A percentile compares a stretch with the other conserved stretches of the same genome.
Conservation (phyloP, 2,329 filamentous ascomycete species). For the Aspergillus tubingensis region DNA sequence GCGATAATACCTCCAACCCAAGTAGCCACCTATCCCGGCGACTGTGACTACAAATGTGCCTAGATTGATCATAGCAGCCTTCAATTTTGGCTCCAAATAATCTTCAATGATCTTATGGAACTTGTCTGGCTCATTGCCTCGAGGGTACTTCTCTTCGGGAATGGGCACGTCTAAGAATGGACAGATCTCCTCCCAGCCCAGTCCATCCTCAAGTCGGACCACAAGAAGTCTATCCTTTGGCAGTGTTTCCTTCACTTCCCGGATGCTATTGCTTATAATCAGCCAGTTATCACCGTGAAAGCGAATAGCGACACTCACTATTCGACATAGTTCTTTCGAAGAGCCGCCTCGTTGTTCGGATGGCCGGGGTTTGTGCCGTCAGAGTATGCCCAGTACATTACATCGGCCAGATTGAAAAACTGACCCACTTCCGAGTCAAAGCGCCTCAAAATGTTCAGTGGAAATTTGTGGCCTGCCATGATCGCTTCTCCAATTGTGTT, state of each 20-base stretch:
- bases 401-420: conserved; percentile 16
- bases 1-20: conserved; percentile 6
- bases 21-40: conserved; percentile 17
- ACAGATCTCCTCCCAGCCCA: conserved; percentile 29
- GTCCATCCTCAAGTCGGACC: conserved; percentile 24
- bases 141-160: conserved; percentile 24
- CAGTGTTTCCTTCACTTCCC: conserved; percentile 20
- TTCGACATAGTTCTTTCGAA: conserved; percentile 21
- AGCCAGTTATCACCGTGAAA: neutral
- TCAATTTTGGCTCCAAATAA: conserved; percentile 17
- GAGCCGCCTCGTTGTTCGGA: conserved; percentile 16
- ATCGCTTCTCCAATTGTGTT: conserved; percentile 18
- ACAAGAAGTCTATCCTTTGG: conserved; percentile 23
- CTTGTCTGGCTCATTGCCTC: conserved; percentile 23
- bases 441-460: conserved; percentile 24
- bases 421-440: conserved; percentile 19
- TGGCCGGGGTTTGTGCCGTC: conserved; percentile 16
- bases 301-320: conserved; percentile 20
- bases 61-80: conserved; percentile 15
- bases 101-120: conserved; percentile 18
- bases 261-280: conserved; percentile 16
- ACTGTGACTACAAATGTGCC: conserved; percentile 14
- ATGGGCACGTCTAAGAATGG: conserved; percentile 24
- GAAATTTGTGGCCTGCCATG: conserved; percentile 12
- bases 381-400: conserved; percentile 17